Evolutionary conservation across 1,139 yeast genomes (phyloP).

Genomic region (Debaryomycetaceae sp.): DNA sequence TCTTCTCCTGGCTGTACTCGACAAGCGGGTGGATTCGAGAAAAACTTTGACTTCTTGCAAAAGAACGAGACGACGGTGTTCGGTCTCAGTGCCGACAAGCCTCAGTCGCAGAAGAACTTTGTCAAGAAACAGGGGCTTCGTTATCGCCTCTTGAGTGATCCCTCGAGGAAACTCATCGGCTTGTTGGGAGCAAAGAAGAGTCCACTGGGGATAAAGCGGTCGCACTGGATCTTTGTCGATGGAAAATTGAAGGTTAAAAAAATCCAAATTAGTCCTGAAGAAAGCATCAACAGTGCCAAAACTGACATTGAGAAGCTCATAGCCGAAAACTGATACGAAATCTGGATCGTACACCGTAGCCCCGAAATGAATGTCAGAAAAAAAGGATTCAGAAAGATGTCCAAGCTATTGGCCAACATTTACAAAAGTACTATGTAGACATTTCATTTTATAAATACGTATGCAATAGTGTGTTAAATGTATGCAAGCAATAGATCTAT

Average conservation of each 20-base stretch:
- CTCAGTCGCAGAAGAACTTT: constrained; percentile 73
- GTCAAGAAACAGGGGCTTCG: constrained; percentile 68
- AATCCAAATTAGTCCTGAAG: constrained; percentile 75
- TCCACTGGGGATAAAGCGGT: constrained; percentile 75
- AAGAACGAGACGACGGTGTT: constrained; percentile 50
- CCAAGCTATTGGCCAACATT: neutral
- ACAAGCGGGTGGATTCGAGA: constrained; percentile 88
- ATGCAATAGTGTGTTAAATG: constrained; percentile 23
- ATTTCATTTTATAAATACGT: constrained; percentile 5
- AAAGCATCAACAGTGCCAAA: constrained; percentile 62
- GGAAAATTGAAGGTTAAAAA: constrained; percentile 67
- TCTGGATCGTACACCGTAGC: neutral
- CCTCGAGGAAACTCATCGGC: constrained; percentile 63
- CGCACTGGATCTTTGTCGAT: constrained; percentile 84
- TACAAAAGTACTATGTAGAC: neutral
- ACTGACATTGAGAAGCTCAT: constrained; percentile 44
- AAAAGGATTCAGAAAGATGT: neutral
- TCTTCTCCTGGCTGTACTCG: constrained; percentile 94
- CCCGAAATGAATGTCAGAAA: neutral
- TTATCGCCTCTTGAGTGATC: constrained; percentile 75
- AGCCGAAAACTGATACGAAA: constrained; percentile 7
- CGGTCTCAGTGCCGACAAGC: constrained; percentile 73
- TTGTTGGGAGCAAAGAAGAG: constrained; percentile 78
- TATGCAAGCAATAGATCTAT: constrained; percentile 4
- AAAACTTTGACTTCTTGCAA: constrained; percentile 53